A percentile compares a stretch with the other conserved stretches of the same genome.
phyloP scores from a whole-genome alignment of 768 basidiomycete species.

The Agrocybe praecox region DNA sequence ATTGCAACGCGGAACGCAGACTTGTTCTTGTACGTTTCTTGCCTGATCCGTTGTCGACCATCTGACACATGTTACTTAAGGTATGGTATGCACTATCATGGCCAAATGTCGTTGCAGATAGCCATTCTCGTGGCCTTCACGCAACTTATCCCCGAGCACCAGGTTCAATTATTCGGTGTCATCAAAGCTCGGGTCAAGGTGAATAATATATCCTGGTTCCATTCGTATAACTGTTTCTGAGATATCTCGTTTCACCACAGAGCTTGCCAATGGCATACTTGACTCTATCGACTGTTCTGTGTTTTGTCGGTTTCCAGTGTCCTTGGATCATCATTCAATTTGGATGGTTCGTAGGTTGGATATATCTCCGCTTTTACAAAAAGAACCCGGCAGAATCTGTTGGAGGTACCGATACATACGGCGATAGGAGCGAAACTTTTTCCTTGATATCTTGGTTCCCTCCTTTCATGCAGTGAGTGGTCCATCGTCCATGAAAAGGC shows the following conservation, averaged over 20 bases:
- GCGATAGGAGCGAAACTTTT: slow-evolving; percentile 96
- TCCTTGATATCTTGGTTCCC: slow-evolving; percentile 97
- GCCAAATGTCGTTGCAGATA: slow-evolving; percentile 89
- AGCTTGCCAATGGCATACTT: slow-evolving; percentile 94
- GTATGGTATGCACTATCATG: slow-evolving; percentile 88
- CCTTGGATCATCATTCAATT: slow-evolving; percentile 96
- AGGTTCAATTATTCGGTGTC: slow-evolving; percentile 89
- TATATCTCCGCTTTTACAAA: slow-evolving; percentile 97
- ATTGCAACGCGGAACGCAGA: slow-evolving; percentile 69
- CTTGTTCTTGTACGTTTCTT: slow-evolving; percentile 69
- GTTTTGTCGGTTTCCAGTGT: slow-evolving; percentile 81
- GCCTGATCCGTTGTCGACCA: not conserved
- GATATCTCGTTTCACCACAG: slow-evolving; percentile 41
- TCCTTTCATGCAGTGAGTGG: slow-evolving; percentile 85
- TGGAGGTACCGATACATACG: slow-evolving; percentile 71
- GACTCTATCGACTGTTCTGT: slow-evolving; percentile 85
- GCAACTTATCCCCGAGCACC: slow-evolving; percentile 97
- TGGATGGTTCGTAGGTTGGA: slow-evolving; percentile 97
- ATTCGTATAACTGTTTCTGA: not conserved
- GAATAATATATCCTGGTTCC: slow-evolving; percentile 12
- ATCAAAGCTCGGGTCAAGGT: slow-evolving; percentile 92
- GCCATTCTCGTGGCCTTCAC: slow-evolving; percentile 95
- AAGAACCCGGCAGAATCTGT: slow-evolving; percentile 69
- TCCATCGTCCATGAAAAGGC: not conserved
- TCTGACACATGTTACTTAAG: slow-evolving; percentile 39